Percentiles rank a stretch among this genome's conserved stretches.
Evolutionary conservation across 495 filamentous ascomycete species (phyloP).

Genomic region (Hapsidospora chrysogenum): DNA sequence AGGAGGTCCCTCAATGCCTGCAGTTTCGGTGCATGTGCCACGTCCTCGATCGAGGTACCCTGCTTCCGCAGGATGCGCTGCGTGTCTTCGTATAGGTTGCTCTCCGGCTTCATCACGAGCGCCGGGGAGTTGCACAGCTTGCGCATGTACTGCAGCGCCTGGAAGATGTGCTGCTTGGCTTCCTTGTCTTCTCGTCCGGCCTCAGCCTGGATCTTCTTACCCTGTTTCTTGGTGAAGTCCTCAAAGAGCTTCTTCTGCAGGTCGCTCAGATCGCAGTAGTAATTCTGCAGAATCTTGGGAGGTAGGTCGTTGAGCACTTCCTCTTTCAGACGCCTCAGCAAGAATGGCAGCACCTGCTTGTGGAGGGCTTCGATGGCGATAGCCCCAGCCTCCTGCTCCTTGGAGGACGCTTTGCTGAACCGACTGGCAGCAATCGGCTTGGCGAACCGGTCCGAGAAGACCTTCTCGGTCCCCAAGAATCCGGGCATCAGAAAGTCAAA

Average conservation of each 20-base stretch:
- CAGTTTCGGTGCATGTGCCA: constrained; percentile 82
- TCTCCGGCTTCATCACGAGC: constrained; percentile 81
- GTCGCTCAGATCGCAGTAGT: constrained; percentile 97
- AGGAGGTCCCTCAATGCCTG: constrained; percentile 76
- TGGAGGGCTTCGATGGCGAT: constrained; percentile 92
- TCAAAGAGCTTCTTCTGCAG: constrained; percentile 90
- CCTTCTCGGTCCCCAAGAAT: constrained; percentile 95
- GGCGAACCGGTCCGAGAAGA: constrained; percentile 92
- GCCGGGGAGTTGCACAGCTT: constrained; percentile 97
- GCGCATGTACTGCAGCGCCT: constrained; percentile 97
- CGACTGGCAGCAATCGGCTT: constrained; percentile 93
- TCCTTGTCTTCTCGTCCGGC: constrained; percentile 68
- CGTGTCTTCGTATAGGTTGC: constrained; percentile 78
- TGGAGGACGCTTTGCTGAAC: constrained; percentile 90
- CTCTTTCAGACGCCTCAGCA: constrained; percentile 91
- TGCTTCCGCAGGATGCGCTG: constrained; percentile 55
- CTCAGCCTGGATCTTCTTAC: constrained; percentile 62
- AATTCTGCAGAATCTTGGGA: constrained; percentile 97
- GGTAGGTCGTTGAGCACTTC: constrained; percentile 93
- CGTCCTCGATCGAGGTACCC: constrained; percentile 63
- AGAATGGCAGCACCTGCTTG: constrained; percentile 94
- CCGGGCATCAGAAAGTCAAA: constrained; percentile 99
- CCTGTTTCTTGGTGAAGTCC: constrained; percentile 85
- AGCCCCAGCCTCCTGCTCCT: constrained; percentile 94
- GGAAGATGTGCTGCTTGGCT: constrained; percentile 97